A percentile compares a stretch with the other conserved stretches of the same genome.
These are phyloP conservation scores for Wickerhamomyces subpelliculosus DNA, from an alignment of 805 yeast genomes.

Conservation along the genomic window DNA sequence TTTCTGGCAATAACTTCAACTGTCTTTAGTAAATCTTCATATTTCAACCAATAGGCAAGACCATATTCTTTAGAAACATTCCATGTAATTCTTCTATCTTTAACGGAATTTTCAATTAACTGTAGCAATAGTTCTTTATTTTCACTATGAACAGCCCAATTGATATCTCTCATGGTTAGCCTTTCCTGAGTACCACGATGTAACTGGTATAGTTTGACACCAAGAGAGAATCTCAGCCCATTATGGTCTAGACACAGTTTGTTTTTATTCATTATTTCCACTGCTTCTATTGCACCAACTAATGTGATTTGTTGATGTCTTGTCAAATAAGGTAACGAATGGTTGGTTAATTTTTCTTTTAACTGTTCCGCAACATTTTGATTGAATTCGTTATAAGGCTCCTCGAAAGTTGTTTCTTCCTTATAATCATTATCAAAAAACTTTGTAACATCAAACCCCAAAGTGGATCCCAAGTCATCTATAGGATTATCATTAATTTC, in stretches of 20 bases:
- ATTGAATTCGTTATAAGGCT: slow-evolving; percentile 36
- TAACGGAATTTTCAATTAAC: slow-evolving; percentile 36
- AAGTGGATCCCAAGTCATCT: slow-evolving; percentile 20
- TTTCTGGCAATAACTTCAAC: slow-evolving; percentile 68
- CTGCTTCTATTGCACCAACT: slow-evolving; percentile 58
- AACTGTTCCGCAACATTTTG: slow-evolving; percentile 39
- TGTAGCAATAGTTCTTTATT: slow-evolving; percentile 62
- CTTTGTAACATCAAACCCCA: slow-evolving; percentile 22
- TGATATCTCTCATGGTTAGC: slow-evolving; percentile 71
- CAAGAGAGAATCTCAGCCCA: slow-evolving; percentile 66
- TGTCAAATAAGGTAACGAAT: slow-evolving; percentile 72
- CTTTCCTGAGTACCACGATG: slow-evolving; percentile 43
- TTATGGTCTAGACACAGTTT: slow-evolving; percentile 32
- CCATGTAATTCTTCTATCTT: slow-evolving; percentile 50
- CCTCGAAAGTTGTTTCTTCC: slow-evolving; percentile 20
- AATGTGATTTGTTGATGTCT: slow-evolving; percentile 89
- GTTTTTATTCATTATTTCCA: slow-evolving; percentile 45
- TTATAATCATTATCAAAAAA: slow-evolving; percentile 15
- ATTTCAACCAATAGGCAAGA: slow-evolving; percentile 63
- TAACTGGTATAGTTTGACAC: slow-evolving; percentile 58
- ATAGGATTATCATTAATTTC: slow-evolving; percentile 30
- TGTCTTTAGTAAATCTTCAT: slow-evolving; percentile 36
- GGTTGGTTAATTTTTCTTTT: slow-evolving; percentile 51
- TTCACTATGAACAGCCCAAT: slow-evolving; percentile 83
- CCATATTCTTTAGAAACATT: slow-evolving; percentile 50